Conservation (phyloP, 2,329 filamentous ascomycete species). For the Orbilia javanica region DNA sequence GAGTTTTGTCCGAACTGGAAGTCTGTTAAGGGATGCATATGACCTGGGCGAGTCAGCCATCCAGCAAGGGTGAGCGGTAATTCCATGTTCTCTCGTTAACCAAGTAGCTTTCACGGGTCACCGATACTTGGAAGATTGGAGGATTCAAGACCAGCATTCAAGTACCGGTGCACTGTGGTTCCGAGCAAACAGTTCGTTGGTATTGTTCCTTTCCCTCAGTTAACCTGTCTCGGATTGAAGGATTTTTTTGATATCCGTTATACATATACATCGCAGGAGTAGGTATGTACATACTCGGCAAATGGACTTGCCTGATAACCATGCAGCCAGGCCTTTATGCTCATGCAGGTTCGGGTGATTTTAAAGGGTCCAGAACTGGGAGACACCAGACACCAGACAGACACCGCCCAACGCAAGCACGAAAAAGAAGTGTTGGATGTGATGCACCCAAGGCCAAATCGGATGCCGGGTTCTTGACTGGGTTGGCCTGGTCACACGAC, state of each 20-base stretch:
- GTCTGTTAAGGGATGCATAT: constrained; percentile 21
- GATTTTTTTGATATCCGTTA: constrained; percentile 6
- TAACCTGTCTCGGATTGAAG: not conserved
- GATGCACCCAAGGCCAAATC: not conserved
- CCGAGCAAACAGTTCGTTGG: too few relatives aligned
- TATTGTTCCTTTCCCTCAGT: too few relatives aligned
- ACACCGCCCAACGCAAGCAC: not conserved
- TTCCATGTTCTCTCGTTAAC: constrained; percentile 23
- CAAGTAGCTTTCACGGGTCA: constrained; percentile 15
- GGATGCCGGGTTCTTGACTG: constrained; percentile 28
- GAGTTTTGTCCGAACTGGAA: constrained; percentile 47
- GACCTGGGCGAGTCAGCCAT: constrained; percentile 7
- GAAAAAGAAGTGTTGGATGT: not conserved
- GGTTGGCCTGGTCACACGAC: constrained; percentile 24
- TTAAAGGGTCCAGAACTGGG: constrained; percentile 22
- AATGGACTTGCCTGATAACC: constrained; percentile 12
- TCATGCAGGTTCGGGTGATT: constrained; percentile 16
- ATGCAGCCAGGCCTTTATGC: constrained; percentile 10
- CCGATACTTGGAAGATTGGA: not conserved
- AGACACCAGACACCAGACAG: too few relatives aligned
- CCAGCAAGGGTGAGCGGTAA: constrained; percentile 30
- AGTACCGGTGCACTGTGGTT: too few relatives aligned
- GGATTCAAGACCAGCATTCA: too few relatives aligned
- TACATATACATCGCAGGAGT: too few relatives aligned
- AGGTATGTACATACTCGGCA: not conserved